These are phyloP conservation scores for Solanum sejunctum DNA, from an alignment of 257 asterid genomes.

Conservation along the genomic window DNA sequence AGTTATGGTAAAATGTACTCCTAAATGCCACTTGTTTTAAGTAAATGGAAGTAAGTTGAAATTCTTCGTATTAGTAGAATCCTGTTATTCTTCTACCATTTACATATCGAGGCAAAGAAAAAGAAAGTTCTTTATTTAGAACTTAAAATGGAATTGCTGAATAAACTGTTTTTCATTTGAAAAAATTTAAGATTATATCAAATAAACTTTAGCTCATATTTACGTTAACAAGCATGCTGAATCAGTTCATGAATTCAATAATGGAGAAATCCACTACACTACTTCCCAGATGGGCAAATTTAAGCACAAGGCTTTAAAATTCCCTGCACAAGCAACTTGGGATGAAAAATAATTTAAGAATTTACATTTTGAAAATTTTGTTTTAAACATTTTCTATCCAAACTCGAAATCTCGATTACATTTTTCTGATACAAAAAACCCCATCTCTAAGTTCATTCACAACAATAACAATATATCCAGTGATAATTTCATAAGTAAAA, in stretches of 20 bases:
- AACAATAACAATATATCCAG: too few relatives aligned
- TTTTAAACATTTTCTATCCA: too few relatives aligned
- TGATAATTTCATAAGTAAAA: rapidly evolving
- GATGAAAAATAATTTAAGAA: too few relatives aligned
- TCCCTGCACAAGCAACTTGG: too few relatives aligned
- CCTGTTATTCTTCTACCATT: background rate
- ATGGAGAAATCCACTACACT: too few relatives aligned
- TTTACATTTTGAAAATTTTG: background rate
- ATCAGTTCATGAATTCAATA: too few relatives aligned
- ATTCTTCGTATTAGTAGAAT: background rate
- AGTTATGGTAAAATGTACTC: background rate
- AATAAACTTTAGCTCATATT: too few relatives aligned
- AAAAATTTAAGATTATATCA: too few relatives aligned
- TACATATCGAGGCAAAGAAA: background rate
- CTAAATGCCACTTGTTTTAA: too few relatives aligned
- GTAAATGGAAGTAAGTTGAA: background rate
- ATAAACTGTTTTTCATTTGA: background rate
- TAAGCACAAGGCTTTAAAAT: too few relatives aligned
- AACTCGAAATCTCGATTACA: background rate
- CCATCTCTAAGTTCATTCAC: background rate
- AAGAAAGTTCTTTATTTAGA: background rate
- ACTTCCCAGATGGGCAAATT: too few relatives aligned
- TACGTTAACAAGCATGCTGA: too few relatives aligned
- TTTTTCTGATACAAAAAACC: background rate
- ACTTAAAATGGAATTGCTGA: background rate